phyloP scores from a whole-genome alignment of 768 basidiomycete genomes.

The Serpula lacrymans region DNA sequence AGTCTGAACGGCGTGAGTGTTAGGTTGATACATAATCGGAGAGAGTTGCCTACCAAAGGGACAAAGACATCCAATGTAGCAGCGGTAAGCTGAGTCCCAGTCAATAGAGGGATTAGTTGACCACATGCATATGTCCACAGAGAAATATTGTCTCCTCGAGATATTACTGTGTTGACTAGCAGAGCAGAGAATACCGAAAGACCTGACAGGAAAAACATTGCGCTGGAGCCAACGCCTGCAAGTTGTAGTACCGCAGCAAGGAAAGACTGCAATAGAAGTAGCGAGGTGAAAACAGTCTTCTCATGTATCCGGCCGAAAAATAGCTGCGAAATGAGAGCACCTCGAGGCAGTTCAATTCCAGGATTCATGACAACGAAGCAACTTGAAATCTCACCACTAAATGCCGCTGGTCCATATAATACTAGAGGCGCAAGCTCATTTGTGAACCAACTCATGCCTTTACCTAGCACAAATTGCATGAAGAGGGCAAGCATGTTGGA shows the following conservation, averaged over 20 bases:
- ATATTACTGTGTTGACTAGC: slow-evolving; percentile 46
- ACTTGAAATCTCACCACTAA: slow-evolving; percentile 53
- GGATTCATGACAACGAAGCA: not conserved
- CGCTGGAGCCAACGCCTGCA: slow-evolving; percentile 71
- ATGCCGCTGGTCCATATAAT: slow-evolving; percentile 72
- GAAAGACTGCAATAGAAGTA: slow-evolving; percentile 57
- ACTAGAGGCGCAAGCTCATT: slow-evolving; percentile 60
- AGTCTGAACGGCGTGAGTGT: slow-evolving; percentile 43
- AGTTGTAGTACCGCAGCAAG: slow-evolving; percentile 60
- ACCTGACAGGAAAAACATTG: slow-evolving; percentile 63
- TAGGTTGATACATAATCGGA: not conserved
- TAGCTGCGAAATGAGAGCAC: slow-evolving; percentile 60
- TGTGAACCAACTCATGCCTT: slow-evolving; percentile 84
- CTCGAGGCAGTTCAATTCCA: slow-evolving; percentile 29
- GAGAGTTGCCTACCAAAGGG: slow-evolving; percentile 58
- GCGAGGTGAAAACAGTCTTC: slow-evolving; percentile 53
- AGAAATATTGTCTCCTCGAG: slow-evolving; percentile 38
- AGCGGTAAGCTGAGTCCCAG: slow-evolving; percentile 54
- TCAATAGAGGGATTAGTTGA: slow-evolving; percentile 50
- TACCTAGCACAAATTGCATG: slow-evolving; percentile 59
- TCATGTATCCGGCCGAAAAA: slow-evolving; percentile 54
- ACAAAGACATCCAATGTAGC: slow-evolving; percentile 84
- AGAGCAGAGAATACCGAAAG: slow-evolving; percentile 55
- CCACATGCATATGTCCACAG: slow-evolving; percentile 64
- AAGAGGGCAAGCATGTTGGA: slow-evolving; percentile 72